Conservation (phyloP, 2,329 filamentous ascomycete species). For the Epichloe uncinata region DNA sequence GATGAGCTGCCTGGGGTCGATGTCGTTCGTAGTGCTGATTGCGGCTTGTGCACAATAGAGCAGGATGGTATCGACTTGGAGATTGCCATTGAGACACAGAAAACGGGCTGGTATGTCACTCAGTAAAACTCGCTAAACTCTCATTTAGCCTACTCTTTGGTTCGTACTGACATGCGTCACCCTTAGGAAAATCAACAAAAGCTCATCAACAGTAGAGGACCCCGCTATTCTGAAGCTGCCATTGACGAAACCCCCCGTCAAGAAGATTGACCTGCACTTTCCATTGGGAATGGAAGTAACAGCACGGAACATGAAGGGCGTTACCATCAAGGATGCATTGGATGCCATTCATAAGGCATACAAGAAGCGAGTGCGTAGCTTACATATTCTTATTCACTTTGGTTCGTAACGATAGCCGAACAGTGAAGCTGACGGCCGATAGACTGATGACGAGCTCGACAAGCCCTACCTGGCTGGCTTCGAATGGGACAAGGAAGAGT, state of each 20-base stretch:
- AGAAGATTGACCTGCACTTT: slow-evolving; percentile 90
- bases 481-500: slow-evolving; percentile 91
- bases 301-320: slow-evolving; percentile 82
- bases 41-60: slow-evolving; percentile 35
- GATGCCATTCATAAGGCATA: slow-evolving; percentile 93
- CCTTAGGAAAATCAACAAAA: slow-evolving; percentile 84
- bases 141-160: background rate
- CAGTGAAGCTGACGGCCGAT: background rate
- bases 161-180: background rate
- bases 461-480: slow-evolving; percentile 82
- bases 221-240: slow-evolving; percentile 69
- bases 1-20: background rate
- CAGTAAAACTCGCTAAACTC: too few species aligned
- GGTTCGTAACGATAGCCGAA: background rate
- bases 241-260: slow-evolving; percentile 76
- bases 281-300: slow-evolving; percentile 77
- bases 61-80: slow-evolving; percentile 57
- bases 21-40: background rate
- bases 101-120: slow-evolving; percentile 65
- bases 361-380: slow-evolving; percentile 76
- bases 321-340: slow-evolving; percentile 93
- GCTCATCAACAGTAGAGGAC: slow-evolving; percentile 65
- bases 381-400: background rate
- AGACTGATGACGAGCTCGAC: slow-evolving; percentile 88
- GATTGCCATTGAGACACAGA: slow-evolving; percentile 72